A percentile compares a stretch with the other conserved stretches of the same genome.
These are phyloP conservation scores for Populus hybrid DNA, from an alignment of 441 rosid genomes.

Conservation along the genomic window DNA sequence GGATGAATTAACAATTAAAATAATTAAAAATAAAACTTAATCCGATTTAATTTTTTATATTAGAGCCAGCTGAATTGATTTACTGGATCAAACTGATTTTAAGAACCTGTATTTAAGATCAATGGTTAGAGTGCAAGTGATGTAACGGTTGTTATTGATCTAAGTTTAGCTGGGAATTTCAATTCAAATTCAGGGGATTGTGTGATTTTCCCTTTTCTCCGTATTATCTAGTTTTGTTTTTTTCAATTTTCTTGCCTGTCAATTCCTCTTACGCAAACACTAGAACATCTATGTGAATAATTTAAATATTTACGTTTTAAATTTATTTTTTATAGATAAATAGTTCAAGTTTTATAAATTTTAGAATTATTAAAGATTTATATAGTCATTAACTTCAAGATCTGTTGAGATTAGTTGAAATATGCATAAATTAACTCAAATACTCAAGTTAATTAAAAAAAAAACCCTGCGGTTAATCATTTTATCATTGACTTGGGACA, in stretches of 20 bases:
- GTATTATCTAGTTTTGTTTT: background rate
- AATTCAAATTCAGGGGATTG: background rate
- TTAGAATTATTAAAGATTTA: rapidly evolving
- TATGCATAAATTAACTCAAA: rapidly evolving
- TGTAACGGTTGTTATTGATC: background rate
- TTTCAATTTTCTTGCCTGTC: background rate
- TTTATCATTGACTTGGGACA: conserved; percentile 27
- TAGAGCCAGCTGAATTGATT: too few species aligned
- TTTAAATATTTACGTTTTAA: rapidly evolving
- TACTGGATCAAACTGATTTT: too few species aligned
- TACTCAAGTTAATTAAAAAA: background rate
- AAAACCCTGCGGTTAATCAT: conserved; percentile 31
- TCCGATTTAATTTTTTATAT: too few species aligned
- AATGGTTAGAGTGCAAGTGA: conserved; percentile 20
- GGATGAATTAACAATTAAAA: too few species aligned
- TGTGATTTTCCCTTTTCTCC: background rate
- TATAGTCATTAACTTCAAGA: rapidly evolving
- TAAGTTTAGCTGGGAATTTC: conserved; percentile 5
- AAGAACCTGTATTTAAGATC: background rate
- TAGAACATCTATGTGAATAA: rapidly evolving
- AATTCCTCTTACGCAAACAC: conserved; percentile 21
- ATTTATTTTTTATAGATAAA: rapidly evolving
- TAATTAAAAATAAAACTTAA: too few species aligned
- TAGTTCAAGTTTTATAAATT: rapidly evolving
- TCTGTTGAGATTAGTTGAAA: rapidly evolving